Evolutionary conservation across 352 stramenopile genomes (phyloP).

Genomic region (Achlya hypogyna): DNA sequence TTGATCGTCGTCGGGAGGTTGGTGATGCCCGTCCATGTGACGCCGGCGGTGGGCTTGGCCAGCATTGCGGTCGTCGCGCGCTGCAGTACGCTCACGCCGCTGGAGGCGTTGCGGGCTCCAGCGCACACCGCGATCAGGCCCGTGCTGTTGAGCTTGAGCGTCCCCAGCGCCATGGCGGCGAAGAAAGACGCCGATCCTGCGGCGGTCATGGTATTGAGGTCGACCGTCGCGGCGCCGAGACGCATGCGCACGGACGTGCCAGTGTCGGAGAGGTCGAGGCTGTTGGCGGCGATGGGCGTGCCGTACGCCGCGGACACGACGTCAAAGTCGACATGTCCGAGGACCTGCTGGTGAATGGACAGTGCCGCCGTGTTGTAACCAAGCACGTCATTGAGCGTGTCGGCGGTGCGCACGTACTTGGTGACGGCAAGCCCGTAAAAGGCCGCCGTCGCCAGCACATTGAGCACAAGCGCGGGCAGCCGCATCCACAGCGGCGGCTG

Average conservation of each 20-base stretch:
- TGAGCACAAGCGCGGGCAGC: not conserved
- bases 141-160: not conserved
- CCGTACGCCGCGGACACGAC: not conserved
- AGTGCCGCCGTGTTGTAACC: not conserved
- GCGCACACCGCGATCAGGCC: not conserved
- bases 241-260: not conserved
- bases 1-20: constrained; percentile 1
- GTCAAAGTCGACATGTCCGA: not conserved
- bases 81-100: not conserved
- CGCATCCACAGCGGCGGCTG: not conserved
- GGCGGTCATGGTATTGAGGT: not conserved
- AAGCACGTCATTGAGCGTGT: not conserved
- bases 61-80: not conserved
- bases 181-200: not conserved
- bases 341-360: not conserved
- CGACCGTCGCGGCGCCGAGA: not conserved
- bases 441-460: not conserved
- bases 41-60: not conserved
- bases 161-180: not conserved
- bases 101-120: no score
- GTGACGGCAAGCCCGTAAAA: not conserved
- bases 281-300: not conserved
- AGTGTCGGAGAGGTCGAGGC: not conserved
- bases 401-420: not conserved
- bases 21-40: not conserved